A percentile compares a stretch with the other conserved stretches of the same genome.
Evolutionary conservation across 2,329 filamentous ascomycete genomes (phyloP).

Genomic region (Penicillium sp.): DNA sequence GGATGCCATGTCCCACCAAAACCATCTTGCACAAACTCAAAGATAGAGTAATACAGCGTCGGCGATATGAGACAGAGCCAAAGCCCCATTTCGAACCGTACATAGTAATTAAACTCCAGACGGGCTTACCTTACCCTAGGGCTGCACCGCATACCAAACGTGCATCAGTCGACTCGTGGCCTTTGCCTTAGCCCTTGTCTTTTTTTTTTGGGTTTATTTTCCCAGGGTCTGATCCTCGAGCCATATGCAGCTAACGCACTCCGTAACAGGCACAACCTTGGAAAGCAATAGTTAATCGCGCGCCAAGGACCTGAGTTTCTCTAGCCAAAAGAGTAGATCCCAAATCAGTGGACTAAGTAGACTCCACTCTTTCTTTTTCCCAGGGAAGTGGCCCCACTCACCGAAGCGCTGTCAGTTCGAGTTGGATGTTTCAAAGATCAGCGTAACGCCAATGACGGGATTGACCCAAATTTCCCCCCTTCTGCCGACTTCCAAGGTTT

Average conservation of each 20-base stretch:
- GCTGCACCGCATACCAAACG: background rate
- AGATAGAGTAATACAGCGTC: slow-evolving; percentile 1
- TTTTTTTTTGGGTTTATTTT: background rate
- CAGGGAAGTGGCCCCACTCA: background rate
- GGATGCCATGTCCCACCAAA: background rate
- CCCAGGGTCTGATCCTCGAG: background rate
- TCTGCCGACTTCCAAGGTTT: slow-evolving; percentile 8
- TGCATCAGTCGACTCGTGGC: background rate
- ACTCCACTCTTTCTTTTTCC: background rate
- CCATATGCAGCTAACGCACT: background rate
- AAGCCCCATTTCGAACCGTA: slow-evolving; percentile 2
- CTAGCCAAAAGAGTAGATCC: slow-evolving; percentile 1
- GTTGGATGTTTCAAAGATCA: slow-evolving; percentile 2
- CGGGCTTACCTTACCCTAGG: slow-evolving; percentile 1
- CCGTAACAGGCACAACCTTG: background rate
- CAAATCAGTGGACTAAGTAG: background rate
- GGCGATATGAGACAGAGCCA: background rate
- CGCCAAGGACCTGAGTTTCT: background rate
- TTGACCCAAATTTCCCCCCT: slow-evolving; percentile 4
- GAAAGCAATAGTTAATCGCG: background rate
- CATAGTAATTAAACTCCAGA: background rate
- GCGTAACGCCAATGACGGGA: slow-evolving; percentile 2
- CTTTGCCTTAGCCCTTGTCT: background rate
- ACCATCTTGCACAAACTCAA: background rate
- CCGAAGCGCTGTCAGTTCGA: slow-evolving; percentile 2